Evolutionary conservation across 1,284 basidiomycete species (phyloP).

Genomic region (Cutaneotrichosporon curvatum): DNA sequence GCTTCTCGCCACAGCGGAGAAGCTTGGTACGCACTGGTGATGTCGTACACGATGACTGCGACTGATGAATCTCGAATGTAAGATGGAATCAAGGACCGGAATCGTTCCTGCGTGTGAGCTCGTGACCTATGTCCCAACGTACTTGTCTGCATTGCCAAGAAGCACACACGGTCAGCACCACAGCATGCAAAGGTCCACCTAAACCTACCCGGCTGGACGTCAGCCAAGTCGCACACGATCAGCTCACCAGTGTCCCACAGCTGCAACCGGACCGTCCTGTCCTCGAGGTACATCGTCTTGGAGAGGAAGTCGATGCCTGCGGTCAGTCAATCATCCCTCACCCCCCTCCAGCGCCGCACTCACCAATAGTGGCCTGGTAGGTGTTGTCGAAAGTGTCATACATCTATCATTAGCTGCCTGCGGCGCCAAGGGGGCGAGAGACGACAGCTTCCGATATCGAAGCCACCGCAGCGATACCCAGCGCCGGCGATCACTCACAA

Average conservation of each 20-base stretch:
- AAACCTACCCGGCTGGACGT: constrained; percentile 30
- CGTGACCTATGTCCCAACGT: neutral
- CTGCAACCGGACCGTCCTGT: constrained; percentile 93
- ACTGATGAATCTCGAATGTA: constrained; percentile 99
- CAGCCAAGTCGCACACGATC: constrained; percentile 3
- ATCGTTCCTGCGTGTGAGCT: constrained; percentile 66
- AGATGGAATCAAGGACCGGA: constrained; percentile 94
- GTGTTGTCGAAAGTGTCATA: constrained; percentile 99
- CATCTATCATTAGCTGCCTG: constrained; percentile 57
- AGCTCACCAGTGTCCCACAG: constrained; percentile 91
- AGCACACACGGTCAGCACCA: too few species aligned
- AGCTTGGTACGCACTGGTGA: constrained; percentile 68
- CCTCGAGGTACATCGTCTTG: constrained; percentile 99
- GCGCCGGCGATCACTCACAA: constrained; percentile 38
- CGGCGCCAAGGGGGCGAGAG: too few species aligned
- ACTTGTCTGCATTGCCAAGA: constrained; percentile 29
- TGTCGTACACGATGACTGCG: constrained; percentile 97
- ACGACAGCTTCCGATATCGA: too few species aligned
- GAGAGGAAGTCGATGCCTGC: constrained; percentile 91
- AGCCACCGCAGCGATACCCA: neutral
- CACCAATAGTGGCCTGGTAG: constrained; percentile 94
- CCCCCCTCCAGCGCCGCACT: neutral
- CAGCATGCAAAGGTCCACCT: too few species aligned
- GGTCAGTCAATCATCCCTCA: neutral
- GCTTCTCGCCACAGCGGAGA: too few species aligned